These are phyloP conservation scores for Alternaria incomplexa DNA, from an alignment of 2,329 filamentous ascomycete genomes.

Conservation along the genomic window DNA sequence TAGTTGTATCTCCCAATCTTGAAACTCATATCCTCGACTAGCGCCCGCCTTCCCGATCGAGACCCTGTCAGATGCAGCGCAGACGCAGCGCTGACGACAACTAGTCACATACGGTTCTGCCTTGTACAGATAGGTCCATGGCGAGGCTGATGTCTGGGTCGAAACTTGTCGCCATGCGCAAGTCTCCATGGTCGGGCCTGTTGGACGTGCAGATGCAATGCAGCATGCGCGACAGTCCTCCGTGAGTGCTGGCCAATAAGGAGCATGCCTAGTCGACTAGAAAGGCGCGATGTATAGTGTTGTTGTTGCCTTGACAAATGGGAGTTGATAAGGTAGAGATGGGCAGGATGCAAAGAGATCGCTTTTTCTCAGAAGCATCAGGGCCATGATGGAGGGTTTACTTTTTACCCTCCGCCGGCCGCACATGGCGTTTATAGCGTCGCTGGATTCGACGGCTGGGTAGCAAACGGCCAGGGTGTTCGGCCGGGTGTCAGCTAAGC, in stretches of 20 bases:
- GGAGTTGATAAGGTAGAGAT: not conserved
- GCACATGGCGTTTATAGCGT: slow-evolving; percentile 9
- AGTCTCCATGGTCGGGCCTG: slow-evolving; percentile 18
- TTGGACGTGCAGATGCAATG: slow-evolving; percentile 17
- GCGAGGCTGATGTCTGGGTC: slow-evolving; percentile 20
- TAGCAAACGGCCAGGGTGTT: slow-evolving; percentile 7
- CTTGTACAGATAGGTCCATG: slow-evolving; percentile 21
- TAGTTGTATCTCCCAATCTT: not conserved
- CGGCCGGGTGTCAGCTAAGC: slow-evolving; percentile 9
- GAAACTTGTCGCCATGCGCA: slow-evolving; percentile 15
- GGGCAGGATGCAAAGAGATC: not conserved
- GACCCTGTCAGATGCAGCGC: slow-evolving; percentile 11
- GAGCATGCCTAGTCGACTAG: slow-evolving; percentile 11
- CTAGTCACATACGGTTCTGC: slow-evolving; percentile 27
- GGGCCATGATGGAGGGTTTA: not conserved
- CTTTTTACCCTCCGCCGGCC: slow-evolving; percentile 12
- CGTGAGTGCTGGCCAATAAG: slow-evolving; percentile 22
- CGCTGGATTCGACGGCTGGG: slow-evolving; percentile 2
- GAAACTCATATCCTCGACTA: not conserved
- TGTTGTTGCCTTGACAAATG: slow-evolving; percentile 19
- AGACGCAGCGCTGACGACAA: slow-evolving; percentile 30
- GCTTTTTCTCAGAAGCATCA: slow-evolving; percentile 1
- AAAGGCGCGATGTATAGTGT: slow-evolving; percentile 17
- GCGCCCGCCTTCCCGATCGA: slow-evolving; percentile 1
- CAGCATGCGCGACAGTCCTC: slow-evolving; percentile 21